These are phyloP conservation scores for Hexamita inflata DNA, from an alignment of 208 protist species.

Conservation along the genomic window DNA sequence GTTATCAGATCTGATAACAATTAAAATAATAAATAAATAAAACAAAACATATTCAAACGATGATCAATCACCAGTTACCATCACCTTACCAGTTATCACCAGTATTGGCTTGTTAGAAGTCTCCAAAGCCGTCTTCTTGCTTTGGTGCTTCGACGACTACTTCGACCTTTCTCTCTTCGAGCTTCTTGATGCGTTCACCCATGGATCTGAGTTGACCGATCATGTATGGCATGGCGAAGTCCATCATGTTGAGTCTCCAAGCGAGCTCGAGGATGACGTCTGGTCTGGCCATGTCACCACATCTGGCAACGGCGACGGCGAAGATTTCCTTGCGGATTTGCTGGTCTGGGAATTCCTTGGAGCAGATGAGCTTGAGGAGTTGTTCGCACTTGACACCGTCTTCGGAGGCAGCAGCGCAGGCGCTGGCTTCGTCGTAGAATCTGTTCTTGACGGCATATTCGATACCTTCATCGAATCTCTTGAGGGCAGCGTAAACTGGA, in stretches of 20 bases:
- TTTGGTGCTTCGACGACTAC: too few species aligned
- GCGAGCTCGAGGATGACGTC: constrained; percentile 89
- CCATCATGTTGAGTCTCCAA: constrained; percentile 83
- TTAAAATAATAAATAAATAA: too few species aligned
- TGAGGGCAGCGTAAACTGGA: neutral
- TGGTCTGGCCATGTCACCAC: constrained; percentile 73
- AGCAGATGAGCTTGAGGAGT: neutral
- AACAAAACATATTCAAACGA: too few species aligned
- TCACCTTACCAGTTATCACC: too few species aligned
- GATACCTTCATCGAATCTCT: constrained; percentile 22
- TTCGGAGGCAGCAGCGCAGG: constrained; percentile 1
- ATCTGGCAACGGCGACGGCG: constrained; percentile 79
- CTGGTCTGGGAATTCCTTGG: neutral
- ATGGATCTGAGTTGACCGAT: too few species aligned
- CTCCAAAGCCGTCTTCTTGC: too few species aligned
- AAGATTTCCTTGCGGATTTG: constrained; percentile 65
- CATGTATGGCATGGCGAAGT: constrained; percentile 95
- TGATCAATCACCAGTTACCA: too few species aligned
- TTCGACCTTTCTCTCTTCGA: too few species aligned
- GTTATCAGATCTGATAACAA: too few species aligned
- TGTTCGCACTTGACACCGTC: neutral
- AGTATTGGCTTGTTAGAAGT: too few species aligned
- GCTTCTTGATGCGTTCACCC: too few species aligned
- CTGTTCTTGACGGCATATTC: neutral
- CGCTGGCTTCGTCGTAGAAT: constrained; percentile 23